Evolutionary conservation across 1,284 basidiomycete species (phyloP), one percentile per base, ranked within the genome.

Genomic region (Ceratobasidium theobromae): DNA sequence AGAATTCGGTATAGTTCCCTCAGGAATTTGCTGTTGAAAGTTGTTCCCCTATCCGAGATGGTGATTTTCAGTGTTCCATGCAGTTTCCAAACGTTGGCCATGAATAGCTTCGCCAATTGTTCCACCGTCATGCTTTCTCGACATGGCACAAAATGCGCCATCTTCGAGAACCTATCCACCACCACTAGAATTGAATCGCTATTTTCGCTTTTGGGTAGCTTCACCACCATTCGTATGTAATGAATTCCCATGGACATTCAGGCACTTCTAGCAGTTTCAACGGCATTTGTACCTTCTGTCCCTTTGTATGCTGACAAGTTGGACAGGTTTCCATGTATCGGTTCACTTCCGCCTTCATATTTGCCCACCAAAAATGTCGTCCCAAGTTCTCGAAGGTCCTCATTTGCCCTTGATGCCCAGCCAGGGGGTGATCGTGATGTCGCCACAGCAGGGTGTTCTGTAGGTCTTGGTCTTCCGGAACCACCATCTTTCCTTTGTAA

Each of bases 1-100:
- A 58, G 58, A 1, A 16, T 4, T 16, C 21, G 46, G 53, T 53
- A 45, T 21, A 73, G 55, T 30, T 52, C 51, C 30, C 40, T 18
- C 69, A 70, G 71, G 67, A 72, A 72, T 16, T 57, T 60, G 1
- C 65, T 67, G 33, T 70, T 74, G 66, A 76, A 75, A 70, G 53
- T 0, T 45, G 49, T 52, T 32, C 49, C 49, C n/a, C 30, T 3
- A n/a, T 58, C 55, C n/a, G 43, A 58, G 12, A 58, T 48, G 27
- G 43, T 58, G 35, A 8, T 30, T 9, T 33, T 18, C 14, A 43
- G 55, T 21, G 48, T 18, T 9, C 55, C 55, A 32, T 58, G 55
- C 23, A 48, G 21, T 48, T 58, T 48, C 55, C 55, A 58, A 5
- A 58, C 18, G 23, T 58, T 23, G 6, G 21, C 48, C 2, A 58